Conservation (phyloP, 768 basidiomycete genomes). For the Mycena rebaudengoi region DNA sequence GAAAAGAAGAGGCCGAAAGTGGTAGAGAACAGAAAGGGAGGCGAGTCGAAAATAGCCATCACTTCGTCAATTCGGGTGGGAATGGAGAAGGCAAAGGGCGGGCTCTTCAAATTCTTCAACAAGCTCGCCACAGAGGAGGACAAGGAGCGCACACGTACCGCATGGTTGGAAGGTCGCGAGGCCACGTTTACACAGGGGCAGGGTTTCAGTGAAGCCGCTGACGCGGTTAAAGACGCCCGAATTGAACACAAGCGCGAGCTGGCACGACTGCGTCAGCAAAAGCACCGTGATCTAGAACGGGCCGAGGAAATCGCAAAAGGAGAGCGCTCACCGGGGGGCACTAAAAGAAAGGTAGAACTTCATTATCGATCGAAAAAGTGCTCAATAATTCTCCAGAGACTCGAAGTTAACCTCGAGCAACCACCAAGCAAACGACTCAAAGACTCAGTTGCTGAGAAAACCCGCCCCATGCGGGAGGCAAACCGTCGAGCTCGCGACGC, state of each 20-base stretch:
- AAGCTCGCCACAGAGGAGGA: slow-evolving; percentile 5
- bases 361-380: not conserved
- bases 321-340: not conserved
- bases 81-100: not conserved
- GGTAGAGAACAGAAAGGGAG: too few species aligned
- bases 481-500: not conserved
- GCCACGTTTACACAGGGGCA: not conserved
- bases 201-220: not conserved
- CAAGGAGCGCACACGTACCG: not conserved
- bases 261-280: not conserved
- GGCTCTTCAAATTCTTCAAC: not conserved
- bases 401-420: not conserved
- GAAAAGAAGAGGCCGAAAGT: not conserved
- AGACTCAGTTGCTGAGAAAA: not conserved
- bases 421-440: not conserved
- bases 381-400: not conserved
- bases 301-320: not conserved
- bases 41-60: too few species aligned
- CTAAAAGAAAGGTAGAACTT: not conserved
- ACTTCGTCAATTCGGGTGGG: not conserved
- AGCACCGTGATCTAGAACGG: not conserved
- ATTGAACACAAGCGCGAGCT: not conserved
- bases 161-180: not conserved
- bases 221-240: not conserved
- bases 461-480: not conserved